Evolutionary conservation across 352 stramenopile species (phyloP).

Genomic region (Pythium vanterpoolii): DNA sequence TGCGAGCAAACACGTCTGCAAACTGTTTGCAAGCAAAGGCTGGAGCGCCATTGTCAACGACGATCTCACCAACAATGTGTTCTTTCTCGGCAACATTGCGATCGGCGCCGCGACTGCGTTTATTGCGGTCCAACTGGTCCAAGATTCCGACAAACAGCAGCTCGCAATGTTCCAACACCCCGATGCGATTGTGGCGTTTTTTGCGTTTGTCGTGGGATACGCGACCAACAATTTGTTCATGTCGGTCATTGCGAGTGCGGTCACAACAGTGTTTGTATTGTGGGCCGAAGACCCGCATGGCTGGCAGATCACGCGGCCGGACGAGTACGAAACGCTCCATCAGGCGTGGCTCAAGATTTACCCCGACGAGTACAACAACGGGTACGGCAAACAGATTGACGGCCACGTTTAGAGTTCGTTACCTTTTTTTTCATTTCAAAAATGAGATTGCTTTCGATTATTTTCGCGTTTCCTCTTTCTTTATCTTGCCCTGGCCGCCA

Average conservation of each 20-base stretch:
- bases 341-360: constrained; percentile 80
- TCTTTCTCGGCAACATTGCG: constrained; percentile 80
- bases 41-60: constrained; percentile 90
- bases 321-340: constrained; percentile 70
- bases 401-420: constrained; percentile 12
- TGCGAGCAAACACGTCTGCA: constrained; percentile 69
- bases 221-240: constrained; percentile 72
- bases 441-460: neutral
- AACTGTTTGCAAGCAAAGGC: constrained; percentile 75
- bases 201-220: constrained; percentile 74
- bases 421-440: neutral
- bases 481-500: neutral
- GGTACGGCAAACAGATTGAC: constrained; percentile 59
- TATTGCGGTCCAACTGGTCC: constrained; percentile 52
- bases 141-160: constrained; percentile 42
- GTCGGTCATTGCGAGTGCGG: constrained; percentile 68
- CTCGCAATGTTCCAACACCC: constrained; percentile 68
- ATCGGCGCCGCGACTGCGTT: constrained; percentile 67
- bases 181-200: constrained; percentile 60
- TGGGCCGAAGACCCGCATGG: constrained; percentile 78
- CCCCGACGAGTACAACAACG: constrained; percentile 82
- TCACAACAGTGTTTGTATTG: constrained; percentile 83
- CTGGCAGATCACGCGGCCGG: constrained; percentile 68
- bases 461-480: neutral
- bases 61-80: constrained; percentile 80